Evolutionary conservation across 2,329 filamentous ascomycete genomes (phyloP), one percentile per base, ranked within the genome.

Genomic region (Hirsutella rhossiliensis): DNA sequence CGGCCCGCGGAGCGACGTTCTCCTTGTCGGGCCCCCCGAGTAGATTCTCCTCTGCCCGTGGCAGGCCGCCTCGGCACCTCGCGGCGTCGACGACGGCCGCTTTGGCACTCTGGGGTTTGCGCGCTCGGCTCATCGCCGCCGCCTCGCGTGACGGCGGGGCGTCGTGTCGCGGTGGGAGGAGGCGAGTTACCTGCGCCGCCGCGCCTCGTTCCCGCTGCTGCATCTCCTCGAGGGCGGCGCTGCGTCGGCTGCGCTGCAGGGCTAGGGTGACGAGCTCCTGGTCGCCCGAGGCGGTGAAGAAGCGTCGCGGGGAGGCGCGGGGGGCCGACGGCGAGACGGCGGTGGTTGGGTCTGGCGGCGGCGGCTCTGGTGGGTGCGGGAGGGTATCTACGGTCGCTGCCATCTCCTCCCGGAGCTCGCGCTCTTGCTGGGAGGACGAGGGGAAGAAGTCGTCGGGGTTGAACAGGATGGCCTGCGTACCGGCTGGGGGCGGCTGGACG

Each of bases 361-460:
- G 19, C 11, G 12, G 38, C 3, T 15, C 15, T 9, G 19, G 17
- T 3, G 11, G 15, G 23, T 2, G 13, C 17, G 23, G 2, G 19
- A 5, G 19, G 18, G 4, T 7, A 11, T 23, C 13, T 19, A 18
- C 4, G 18, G 36, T 28, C 40, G 30, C 11, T 15, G 32, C 20
- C 17, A 38, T n/a, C 49, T 61, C 53, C 47, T 71, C 64, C 29
- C 70, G 67, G 2, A 80, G 57, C 53, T 80, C 75, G 17, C 67
- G 63, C 7, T 66, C 63, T 53, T 76, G 71, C 51, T 80, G 76
- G 0, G 73, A 76, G 0, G 72, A 65, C n/a, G 67, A 72, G 1
- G 73, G 73, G 38, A 77, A 72, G 47, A 77, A 68, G 43, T 76
- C 72, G 34, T 76, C 72, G 8, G 72, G 52, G 46, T 74, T 64